Base-by-base conservation (phyloP, 2,329 filamentous ascomycete genomes). In the Pseudohalonectria lignicola region DNA sequence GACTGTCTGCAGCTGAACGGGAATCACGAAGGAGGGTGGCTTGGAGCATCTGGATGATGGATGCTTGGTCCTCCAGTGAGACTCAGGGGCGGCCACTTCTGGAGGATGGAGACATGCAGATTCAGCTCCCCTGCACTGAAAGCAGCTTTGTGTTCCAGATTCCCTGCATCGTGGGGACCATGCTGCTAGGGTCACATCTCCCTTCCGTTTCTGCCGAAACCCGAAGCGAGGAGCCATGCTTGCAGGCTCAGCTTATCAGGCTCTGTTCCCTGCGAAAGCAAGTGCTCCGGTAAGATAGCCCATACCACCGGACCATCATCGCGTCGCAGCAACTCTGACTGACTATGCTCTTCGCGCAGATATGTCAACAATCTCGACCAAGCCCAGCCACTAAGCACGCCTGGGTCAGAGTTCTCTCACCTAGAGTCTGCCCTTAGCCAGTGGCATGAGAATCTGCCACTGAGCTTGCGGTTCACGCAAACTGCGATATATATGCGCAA, bases 51-150 rank as follows among this genome's bases (percentile, higher is more conserved):
- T 47, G 43, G 35, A 34, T 38, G 4, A 43, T 47, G 41, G 42
- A 45, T 16, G 35, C 44, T n/a, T 46, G 39, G 39, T 40, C 42
- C 6, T 41, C 37, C 4, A 43, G 39, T 21, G 41, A 43, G 4
- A 39, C 40, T 5, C 40, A 43, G 16, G 37, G 41, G 17, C 18
- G 37, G 9, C 41, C 45, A 4, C 40, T 47, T 5, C 16, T 47
- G 5, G 17, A 21, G 3, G 45, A 47, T 21, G 37, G 23, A 5
- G 41, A 44, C 21, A 37, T 47, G 19, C 38, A 39, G 32, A 40
- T 47, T 18, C 43, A 56, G 30, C 43, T 56, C 9, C 54, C 54
- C 2, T 45, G 45, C 31, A 44, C 42, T 26, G 45, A 47, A 29
- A 34, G 36, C 9, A 44, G 32, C 20, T 45, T 45, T 26, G 34